Percentiles rank a stretch among this genome's conserved stretches.
Conservation (phyloP, 2,329 filamentous ascomycete species). For the Aspergillus sp. region DNA sequence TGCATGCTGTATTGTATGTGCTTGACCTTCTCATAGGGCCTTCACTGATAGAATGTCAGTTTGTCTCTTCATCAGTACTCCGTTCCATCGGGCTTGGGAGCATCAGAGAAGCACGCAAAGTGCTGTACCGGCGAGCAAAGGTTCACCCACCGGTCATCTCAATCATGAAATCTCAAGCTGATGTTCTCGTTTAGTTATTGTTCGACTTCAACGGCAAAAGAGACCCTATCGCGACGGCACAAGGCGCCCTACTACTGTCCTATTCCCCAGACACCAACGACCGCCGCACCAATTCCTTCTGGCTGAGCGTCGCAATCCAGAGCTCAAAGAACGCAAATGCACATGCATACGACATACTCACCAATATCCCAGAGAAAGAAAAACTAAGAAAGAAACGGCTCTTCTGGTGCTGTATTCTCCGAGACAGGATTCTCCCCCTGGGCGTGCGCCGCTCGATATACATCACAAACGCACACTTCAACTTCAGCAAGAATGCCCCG, state of each 20-base stretch:
- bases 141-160: not conserved
- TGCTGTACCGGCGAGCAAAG: not conserved
- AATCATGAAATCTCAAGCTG: not conserved
- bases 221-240: not conserved
- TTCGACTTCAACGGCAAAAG: not conserved
- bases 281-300: not conserved
- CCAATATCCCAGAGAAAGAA: not conserved
- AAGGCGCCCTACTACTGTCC: not conserved
- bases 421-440: not conserved
- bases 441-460: not conserved
- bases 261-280: not conserved
- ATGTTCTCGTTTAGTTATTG: not conserved
- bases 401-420: not conserved
- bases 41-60: not conserved
- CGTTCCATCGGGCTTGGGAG: not conserved
- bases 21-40: not conserved
- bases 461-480: not conserved
- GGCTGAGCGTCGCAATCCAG: not conserved
- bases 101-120: not conserved
- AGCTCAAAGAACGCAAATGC: not conserved
- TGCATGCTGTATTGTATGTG: not conserved
- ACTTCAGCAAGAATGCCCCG: not conserved
- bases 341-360: not conserved
- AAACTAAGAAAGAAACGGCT: not conserved
- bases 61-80: not conserved